Base-by-base conservation (phyloP, 2,329 filamentous ascomycete species). In the Colletotrichum tanaceti region DNA sequence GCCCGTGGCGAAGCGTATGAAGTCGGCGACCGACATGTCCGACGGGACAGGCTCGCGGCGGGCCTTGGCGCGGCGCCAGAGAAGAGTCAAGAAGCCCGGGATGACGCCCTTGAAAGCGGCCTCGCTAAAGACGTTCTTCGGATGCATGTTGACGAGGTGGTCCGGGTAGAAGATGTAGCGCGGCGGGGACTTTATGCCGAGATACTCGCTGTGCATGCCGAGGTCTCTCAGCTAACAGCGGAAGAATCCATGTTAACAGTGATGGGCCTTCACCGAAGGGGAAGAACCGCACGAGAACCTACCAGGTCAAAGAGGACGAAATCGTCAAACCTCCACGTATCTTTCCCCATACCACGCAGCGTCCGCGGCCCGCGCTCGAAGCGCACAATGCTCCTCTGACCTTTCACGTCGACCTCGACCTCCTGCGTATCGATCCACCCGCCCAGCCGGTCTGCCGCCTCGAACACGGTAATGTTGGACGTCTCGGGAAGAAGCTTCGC, bases 111-210 rank as follows among this genome's bases (percentile, higher is more conserved):
- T 73, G 68, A 78, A 79, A 70, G 81, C 74, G 20, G 76, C 75
- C 67, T 80, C 76, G 54, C 39, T 20, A n/a, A 61, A 41, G 38
- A 63, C 22, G 49, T 60, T 66, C n/a, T 20, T 35, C 20, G 58
- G 60, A 20, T 38, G 44, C 41, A 71, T 46, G 14, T 52, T 28
- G 16, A 65, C 60, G n/a, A 71, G 86, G 74, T 90, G 92, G 77
- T 97, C 92, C 2, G 93, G 93, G 75, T 97, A 97, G 85, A 96
- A 98, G 68, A 98, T 83, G 79, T 90, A 98, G 70, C 94, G 91
- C 16, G 77, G 41, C 39, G 58, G 67, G 10, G 67, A 67, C 13
- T 20, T 41, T n/a, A 58, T 63, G 4, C 63, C 64, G 2, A 38
- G 14, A 22, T 66, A 69, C 4, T 61, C 38, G 9, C 46, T 38